Conservation (phyloP, 768 basidiomycete species). For the Termitomyces sp. region DNA sequence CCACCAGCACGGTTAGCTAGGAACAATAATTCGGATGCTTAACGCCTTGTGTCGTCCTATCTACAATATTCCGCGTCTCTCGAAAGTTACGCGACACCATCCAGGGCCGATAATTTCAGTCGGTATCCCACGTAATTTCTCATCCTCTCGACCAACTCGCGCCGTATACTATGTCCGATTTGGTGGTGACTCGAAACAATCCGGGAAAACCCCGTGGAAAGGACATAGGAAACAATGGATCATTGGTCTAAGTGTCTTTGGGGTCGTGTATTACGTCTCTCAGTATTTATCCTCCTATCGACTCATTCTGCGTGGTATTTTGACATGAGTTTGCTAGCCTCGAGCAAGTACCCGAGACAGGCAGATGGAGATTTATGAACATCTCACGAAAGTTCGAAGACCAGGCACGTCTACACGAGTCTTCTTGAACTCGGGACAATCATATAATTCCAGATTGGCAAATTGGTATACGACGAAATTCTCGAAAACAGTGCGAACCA, state of each 20-base stretch:
- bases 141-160: neutral
- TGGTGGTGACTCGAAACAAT: neutral
- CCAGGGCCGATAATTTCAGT: neutral
- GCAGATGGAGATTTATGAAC: slow-evolving; percentile 87
- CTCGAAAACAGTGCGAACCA: slow-evolving; percentile 43
- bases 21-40: too few species aligned
- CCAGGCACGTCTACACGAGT: slow-evolving; percentile 28
- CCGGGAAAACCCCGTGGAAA: neutral
- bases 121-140: neutral
- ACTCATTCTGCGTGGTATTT: neutral
- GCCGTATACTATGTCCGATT: slow-evolving; percentile 1
- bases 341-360: slow-evolving; percentile 82
- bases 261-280: slow-evolving; percentile 23
- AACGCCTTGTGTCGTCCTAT: neutral
- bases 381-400: slow-evolving; percentile 53
- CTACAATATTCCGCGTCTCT: too few species aligned
- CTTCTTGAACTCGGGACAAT: neutral
- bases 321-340: slow-evolving; percentile 40
- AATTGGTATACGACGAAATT: slow-evolving; percentile 34
- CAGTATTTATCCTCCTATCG: slow-evolving; percentile 20
- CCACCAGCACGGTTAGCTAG: too few species aligned
- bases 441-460: slow-evolving; percentile 23
- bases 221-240: neutral
- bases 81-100: neutral
- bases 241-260: slow-evolving; percentile 4